Conservation (phyloP, 2,329 filamentous ascomycete species). For the Diaporthe velutina region DNA sequence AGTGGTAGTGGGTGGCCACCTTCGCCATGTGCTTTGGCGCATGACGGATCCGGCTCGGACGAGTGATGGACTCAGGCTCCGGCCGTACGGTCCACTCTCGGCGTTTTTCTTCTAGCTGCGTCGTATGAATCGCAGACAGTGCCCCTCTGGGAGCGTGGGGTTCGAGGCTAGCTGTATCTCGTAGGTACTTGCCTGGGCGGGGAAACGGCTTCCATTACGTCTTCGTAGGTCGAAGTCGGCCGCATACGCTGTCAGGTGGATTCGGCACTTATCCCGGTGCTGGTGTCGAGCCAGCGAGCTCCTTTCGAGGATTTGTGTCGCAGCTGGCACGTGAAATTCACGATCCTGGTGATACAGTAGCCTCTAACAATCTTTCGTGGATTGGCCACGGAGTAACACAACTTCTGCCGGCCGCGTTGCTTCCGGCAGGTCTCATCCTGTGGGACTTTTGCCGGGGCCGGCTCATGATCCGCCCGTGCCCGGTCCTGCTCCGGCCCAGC, state of each 20-base stretch:
- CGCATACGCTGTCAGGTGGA: not conserved
- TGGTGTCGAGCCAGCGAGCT: not conserved
- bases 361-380: not conserved
- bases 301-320: not conserved
- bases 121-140: not conserved
- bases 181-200: not conserved
- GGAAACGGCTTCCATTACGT: not conserved
- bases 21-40: not conserved
- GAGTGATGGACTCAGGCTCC: not conserved
- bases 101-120: not conserved
- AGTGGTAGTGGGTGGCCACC: not conserved
- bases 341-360: not conserved
- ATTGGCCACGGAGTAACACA: not conserved
- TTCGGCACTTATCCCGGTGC: not conserved
- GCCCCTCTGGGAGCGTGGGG: not conserved
- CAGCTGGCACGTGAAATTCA: not conserved
- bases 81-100: not conserved
- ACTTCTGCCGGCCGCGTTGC: conserved; percentile 12
- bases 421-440: not conserved
- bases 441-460: not conserved
- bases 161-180: not conserved
- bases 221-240: not conserved
- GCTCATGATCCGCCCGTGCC: not conserved
- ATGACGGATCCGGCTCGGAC: not conserved
- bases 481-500: not conserved